Conservation (phyloP, 1,284 basidiomycete species). For the Abortiporus biennis region DNA sequence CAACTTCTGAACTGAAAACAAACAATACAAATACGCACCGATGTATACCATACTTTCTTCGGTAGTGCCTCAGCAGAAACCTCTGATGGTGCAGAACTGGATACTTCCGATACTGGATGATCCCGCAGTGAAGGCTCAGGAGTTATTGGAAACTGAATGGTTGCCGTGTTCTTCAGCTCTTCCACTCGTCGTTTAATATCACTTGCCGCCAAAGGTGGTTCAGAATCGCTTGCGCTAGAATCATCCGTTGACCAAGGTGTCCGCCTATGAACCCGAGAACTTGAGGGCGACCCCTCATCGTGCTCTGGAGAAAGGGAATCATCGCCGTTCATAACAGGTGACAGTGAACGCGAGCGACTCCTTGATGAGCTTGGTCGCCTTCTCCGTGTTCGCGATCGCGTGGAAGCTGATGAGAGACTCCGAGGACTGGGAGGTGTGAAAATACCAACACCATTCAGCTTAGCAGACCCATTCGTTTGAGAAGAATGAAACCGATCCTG, state of each 20-base stretch:
- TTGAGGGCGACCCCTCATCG: conserved; percentile 22
- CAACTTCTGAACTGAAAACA: conserved; percentile 4
- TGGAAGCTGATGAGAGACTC: conserved; percentile 58
- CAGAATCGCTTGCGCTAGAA: conserved; percentile 34
- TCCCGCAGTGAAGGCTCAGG: conserved; percentile 38
- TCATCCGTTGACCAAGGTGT: conserved; percentile 33
- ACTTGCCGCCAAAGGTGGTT: conserved; percentile 18
- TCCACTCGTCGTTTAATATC: conserved; percentile 13
- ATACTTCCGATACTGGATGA: conserved; percentile 27
- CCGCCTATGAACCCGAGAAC: conserved; percentile 27
- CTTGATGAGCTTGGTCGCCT: conserved; percentile 26
- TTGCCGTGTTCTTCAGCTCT: conserved; percentile 10
- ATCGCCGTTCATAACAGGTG: conserved; percentile 25
- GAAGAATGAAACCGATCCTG: conserved; percentile 30
- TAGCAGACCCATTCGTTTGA: conserved; percentile 39
- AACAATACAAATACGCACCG: too few relatives aligned
- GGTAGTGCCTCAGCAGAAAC: conserved; percentile 10
- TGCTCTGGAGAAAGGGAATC: conserved; percentile 18
- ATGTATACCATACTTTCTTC: too few relatives aligned
- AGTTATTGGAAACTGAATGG: conserved; percentile 33
- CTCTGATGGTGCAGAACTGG: conserved; percentile 6
- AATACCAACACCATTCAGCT: conserved; percentile 38
- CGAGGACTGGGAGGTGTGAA: conserved; percentile 72
- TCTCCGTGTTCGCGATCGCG: conserved; percentile 22
- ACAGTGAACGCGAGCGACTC: conserved; percentile 24